A percentile compares a stretch with the other conserved stretches of the same genome.
Evolutionary conservation across 140 eudicot species (phyloP).

Genomic region (Bidens hawaiensis): DNA sequence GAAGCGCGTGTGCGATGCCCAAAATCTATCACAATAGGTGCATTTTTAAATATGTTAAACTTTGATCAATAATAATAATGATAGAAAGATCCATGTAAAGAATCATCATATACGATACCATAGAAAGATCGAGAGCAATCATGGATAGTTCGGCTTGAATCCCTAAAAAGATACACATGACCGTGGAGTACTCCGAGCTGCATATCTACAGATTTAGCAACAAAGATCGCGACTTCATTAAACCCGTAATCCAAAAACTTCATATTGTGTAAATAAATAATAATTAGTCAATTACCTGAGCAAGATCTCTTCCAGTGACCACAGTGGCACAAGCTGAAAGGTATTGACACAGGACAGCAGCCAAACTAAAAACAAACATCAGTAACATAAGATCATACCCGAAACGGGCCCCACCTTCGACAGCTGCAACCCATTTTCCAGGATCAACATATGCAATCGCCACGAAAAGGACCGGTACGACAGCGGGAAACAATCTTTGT

Average conservation of each 20-base stretch:
- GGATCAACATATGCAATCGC: slow-evolving; percentile 84
- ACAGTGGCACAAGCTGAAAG: slow-evolving; percentile 72
- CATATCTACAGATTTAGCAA: slow-evolving; percentile 57
- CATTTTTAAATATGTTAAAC: slow-evolving; percentile 3
- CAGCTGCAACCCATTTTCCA: slow-evolving; percentile 84
- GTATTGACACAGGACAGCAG: slow-evolving; percentile 79
- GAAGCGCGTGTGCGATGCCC: slow-evolving; percentile 85
- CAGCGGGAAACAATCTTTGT: slow-evolving; percentile 47
- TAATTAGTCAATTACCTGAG: slow-evolving; percentile 45
- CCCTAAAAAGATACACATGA: slow-evolving; percentile 68
- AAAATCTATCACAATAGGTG: slow-evolving; percentile 47
- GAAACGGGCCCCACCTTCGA: slow-evolving; percentile 85
- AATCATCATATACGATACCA: slow-evolving; percentile 51
- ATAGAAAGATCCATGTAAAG: background rate
- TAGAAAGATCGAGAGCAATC: slow-evolving; percentile 70
- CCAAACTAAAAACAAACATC: slow-evolving; percentile 55
- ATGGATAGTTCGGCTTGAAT: slow-evolving; percentile 77
- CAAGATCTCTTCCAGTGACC: slow-evolving; percentile 69
- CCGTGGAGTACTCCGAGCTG: slow-evolving; percentile 60
- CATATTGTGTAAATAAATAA: background rate
- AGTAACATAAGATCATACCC: slow-evolving; percentile 50
- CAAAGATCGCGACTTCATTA: slow-evolving; percentile 18
- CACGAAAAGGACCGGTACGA: slow-evolving; percentile 59
- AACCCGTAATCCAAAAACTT: background rate
- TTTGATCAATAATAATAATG: slow-evolving; percentile 3